Conservation (phyloP, 1,139 yeast species). For the Nakaseomyces sp. region DNA sequence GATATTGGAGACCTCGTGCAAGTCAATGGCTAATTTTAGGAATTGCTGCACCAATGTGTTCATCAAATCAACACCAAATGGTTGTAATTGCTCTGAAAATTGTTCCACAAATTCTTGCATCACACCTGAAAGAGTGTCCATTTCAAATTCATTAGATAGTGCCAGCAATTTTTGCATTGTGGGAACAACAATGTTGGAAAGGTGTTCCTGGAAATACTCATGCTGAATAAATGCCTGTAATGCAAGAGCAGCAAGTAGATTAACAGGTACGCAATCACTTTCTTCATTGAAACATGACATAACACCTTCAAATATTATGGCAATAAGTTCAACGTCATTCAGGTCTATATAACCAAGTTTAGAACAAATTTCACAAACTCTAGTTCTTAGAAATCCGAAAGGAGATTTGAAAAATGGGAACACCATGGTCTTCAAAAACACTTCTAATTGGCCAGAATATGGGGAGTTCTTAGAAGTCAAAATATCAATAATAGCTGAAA, state of each 20-base stretch:
- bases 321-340: slow-evolving; percentile 40
- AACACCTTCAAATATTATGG: slow-evolving; percentile 57
- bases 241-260: slow-evolving; percentile 76
- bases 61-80: slow-evolving; percentile 86
- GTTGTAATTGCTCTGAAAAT: slow-evolving; percentile 80
- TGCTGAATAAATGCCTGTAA: slow-evolving; percentile 68
- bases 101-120: slow-evolving; percentile 94
- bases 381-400: slow-evolving; percentile 68
- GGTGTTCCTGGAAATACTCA: slow-evolving; percentile 56
- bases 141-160: slow-evolving; percentile 74
- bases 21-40: slow-evolving; percentile 60
- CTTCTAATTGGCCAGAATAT: slow-evolving; percentile 58
- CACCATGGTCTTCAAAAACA: slow-evolving; percentile 52
- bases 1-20: slow-evolving; percentile 50
- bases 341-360: slow-evolving; percentile 62
- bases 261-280: slow-evolving; percentile 59
- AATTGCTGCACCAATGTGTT: slow-evolving; percentile 72
- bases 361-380: slow-evolving; percentile 72
- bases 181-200: slow-evolving; percentile 62
- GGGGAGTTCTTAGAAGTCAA: slow-evolving; percentile 50
- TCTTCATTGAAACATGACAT: slow-evolving; percentile 49
- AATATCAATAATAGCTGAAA: slow-evolving; percentile 62
- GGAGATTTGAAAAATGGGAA: slow-evolving; percentile 63
- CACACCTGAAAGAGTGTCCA: slow-evolving; percentile 79
- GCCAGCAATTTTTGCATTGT: slow-evolving; percentile 74